Base-by-base conservation (phyloP, 441 rosid genomes). In the Kokia cookei region DNA sequence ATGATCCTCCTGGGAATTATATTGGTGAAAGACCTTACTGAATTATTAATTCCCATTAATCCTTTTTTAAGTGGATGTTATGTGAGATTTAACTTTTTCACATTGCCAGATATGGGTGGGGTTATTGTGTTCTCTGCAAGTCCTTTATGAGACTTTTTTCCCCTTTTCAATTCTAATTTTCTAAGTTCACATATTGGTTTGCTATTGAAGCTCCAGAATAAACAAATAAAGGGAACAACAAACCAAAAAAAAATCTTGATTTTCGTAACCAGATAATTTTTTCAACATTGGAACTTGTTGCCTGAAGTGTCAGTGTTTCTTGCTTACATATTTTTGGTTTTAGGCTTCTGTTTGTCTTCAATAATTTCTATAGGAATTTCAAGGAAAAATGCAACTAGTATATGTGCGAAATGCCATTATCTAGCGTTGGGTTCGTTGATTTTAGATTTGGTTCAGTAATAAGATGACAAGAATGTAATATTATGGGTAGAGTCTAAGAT, bases 1-100 rank as follows among this genome's bases (percentile, higher is more conserved):
- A 93, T 78, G 93, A 93, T 76, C 98, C 98, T 66, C 98, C 98
- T 22, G 98, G 98, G 77, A 94, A 92, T 77, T 94, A 79, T 75
- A 79, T 89, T 73, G 98, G 98, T 15, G 91, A 94, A 78, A 87
- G 80, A 83, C 98, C 98, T 26, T 92, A 92, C 50, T 93, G 77
- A 88, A 15, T 53, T 54, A 22, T 76, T 83, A 70, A 87, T 64
- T 12, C 53, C 40, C 45, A 26, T 50, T 14, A 45, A 48, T 26
- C 4, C 5, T 48, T 48, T 67, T 67, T 15, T n/a, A 27, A 47
- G 42, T 48, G 57, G 13, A 26, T 47, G 35, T 26, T 48, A 15
- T 48, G 19, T 48, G 40, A 50, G 19, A 50, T 27, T 67, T 58
- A 57, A 65, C 7, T 2, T 45, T 37, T 11, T 24, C 70, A 45